phyloP scores from a whole-genome alignment of 805 yeast species.

The Saturnispora sekii region DNA sequence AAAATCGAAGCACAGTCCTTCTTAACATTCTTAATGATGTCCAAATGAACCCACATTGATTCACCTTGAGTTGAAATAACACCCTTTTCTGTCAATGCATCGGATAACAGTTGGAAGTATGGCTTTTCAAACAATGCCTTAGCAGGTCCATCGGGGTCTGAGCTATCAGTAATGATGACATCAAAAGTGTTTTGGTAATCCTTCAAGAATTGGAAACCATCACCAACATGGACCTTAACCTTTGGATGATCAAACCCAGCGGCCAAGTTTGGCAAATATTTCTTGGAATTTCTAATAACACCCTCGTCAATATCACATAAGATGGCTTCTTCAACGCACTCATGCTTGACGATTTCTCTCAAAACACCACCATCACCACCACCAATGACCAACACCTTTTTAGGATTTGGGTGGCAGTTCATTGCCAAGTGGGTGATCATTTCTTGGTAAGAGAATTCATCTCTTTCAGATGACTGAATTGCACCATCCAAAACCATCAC shows the following conservation, averaged over 20 bases:
- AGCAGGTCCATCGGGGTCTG: slow-evolving; percentile 99
- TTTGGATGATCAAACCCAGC: slow-evolving; percentile 79
- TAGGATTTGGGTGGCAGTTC: slow-evolving; percentile 88
- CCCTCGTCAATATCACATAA: slow-evolving; percentile 93
- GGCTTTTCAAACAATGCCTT: slow-evolving; percentile 87
- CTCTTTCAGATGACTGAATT: slow-evolving; percentile 94
- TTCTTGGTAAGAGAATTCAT: slow-evolving; percentile 95
- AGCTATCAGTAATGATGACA: slow-evolving; percentile 93
- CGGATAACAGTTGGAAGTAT: slow-evolving; percentile 73
- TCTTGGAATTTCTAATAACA: slow-evolving; percentile 77
- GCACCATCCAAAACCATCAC: slow-evolving; percentile 92
- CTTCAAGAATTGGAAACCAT: slow-evolving; percentile 92
- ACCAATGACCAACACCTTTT: slow-evolving; percentile 75
- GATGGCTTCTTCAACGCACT: slow-evolving; percentile 51
- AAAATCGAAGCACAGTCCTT: slow-evolving; percentile 74
- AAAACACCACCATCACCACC: slow-evolving; percentile 97
- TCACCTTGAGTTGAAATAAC: slow-evolving; percentile 93
- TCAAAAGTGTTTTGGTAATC: slow-evolving; percentile 80
- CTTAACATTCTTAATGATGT: slow-evolving; percentile 73
- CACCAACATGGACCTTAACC: slow-evolving; percentile 85
- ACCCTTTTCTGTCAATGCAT: slow-evolving; percentile 89
- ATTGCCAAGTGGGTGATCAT: slow-evolving; percentile 93
- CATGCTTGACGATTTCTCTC: slow-evolving; percentile 69
- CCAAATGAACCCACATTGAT: slow-evolving; percentile 86
- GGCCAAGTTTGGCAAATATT: slow-evolving; percentile 83